A percentile compares a stretch with the other conserved stretches of the same genome.
Evolutionary conservation across 2,329 filamentous ascomycete species (phyloP).

Genomic region (Escovopsis weberi): DNA sequence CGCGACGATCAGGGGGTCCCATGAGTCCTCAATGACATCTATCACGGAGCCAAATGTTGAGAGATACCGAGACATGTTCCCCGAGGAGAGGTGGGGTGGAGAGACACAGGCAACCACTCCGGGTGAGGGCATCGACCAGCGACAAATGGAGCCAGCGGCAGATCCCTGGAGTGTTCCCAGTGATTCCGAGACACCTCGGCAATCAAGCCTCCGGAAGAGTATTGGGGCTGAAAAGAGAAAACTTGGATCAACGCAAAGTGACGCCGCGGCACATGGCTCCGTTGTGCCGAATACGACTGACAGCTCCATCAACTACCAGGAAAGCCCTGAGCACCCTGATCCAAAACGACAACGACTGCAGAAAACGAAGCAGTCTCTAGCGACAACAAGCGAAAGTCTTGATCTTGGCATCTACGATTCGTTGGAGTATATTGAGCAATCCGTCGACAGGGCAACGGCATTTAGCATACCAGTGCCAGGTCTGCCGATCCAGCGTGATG

Average conservation of each 20-base stretch:
- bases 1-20: conserved; percentile 12
- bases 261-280: too few species aligned
- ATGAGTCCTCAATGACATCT: conserved; percentile 14
- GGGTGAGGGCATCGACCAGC: neutral
- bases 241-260: too few species aligned
- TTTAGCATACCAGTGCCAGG: conserved; percentile 3
- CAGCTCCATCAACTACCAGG: neutral
- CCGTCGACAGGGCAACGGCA: neutral
- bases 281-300: neutral
- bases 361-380: neutral
- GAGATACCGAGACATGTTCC: conserved; percentile 5
- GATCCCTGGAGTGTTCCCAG: conserved; percentile 29
- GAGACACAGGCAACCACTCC: conserved; percentile 21
- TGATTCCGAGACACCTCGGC: conserved; percentile 18
- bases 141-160: neutral
- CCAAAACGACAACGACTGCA: conserved; percentile 13
- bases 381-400: too few species aligned
- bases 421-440: too few species aligned
- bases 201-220: too few species aligned
- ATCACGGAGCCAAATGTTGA: conserved; percentile 14
- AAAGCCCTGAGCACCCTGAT: conserved; percentile 3
- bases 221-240: too few species aligned
- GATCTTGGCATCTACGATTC: too few species aligned
- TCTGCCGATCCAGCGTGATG: conserved; percentile 12
- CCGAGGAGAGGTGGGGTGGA: conserved; percentile 9